Evolutionary conservation across 176 grass and related monocot species (phyloP), one percentile per base, ranked within the genome.

Genomic region (Urochloa ruziziensis): DNA sequence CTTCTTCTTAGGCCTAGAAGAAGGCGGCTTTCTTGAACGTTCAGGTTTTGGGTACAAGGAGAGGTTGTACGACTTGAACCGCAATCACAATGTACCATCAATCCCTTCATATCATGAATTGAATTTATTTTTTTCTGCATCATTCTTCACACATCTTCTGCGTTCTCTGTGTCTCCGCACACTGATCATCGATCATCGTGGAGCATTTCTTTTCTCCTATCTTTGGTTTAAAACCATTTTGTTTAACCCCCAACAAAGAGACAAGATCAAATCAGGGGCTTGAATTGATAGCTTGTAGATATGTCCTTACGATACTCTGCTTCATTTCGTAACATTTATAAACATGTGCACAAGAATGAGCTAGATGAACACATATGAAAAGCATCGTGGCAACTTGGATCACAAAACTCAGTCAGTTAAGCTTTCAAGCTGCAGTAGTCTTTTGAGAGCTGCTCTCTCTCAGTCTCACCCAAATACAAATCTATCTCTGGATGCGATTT

Each of bases 1-100:
- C 54, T 78, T 87, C n/a, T n/a, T n/a, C 80, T 83, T 61, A 83
- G 80, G 80, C 64, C 80, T 83, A 63, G 64, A 82, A 87, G 80
- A 78, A 28, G 65, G 67, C 75, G 65, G 66, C 23, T 86, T 71
- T 40, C 53, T 86, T 70, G 36, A 65, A 21, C 19, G 53, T 77
- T 83, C 63, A 43, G 56, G n/a, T n/a, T 71, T 83, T 72, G 62
- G 64, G 63, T 82, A 77, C 51, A 77, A 77, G 72, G 52, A 77
- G 52, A 54, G n/a, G 23, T 32, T 71, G 35, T 73, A n/a, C 11
- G 73, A 53, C 7, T 53, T 73, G 66, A 62, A 53, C 53, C 25
- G 6, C 53, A 29, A 10, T 71, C 62, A 25, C 28, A 58, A 69
- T 87, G 79, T 76, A 82, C 32, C 17, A 62, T 52, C 59, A n/a